Conservation (phyloP, 305 asterid genomes). For the Lippia alba region DNA sequence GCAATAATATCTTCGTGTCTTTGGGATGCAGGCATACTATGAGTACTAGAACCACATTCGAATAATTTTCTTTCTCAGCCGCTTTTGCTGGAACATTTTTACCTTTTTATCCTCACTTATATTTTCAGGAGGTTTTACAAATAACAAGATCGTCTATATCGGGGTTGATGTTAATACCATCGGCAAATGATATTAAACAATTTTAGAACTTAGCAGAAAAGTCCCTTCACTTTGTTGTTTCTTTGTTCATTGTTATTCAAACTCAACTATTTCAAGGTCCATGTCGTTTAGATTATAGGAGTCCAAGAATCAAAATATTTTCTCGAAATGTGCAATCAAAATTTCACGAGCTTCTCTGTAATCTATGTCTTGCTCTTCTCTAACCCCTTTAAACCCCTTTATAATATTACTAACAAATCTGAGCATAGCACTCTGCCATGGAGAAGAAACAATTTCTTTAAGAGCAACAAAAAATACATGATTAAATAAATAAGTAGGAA, state of each 20-base stretch:
- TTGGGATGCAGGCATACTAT: slow-evolving; percentile 64
- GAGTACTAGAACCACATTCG: slow-evolving; percentile 69
- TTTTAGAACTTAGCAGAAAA: slow-evolving; percentile 36
- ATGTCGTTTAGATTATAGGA: slow-evolving; percentile 49
- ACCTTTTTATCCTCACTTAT: slow-evolving; percentile 55
- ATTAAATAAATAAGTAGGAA: slow-evolving; percentile 35
- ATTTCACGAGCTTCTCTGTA: slow-evolving; percentile 57
- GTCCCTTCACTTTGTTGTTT: slow-evolving; percentile 13
- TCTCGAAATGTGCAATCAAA: slow-evolving; percentile 69
- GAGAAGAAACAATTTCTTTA: slow-evolving; percentile 29
- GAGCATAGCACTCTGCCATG: slow-evolving; percentile 55
- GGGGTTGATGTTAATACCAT: slow-evolving; percentile 54
- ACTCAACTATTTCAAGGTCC: slow-evolving; percentile 76
- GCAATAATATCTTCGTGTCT: slow-evolving; percentile 95
- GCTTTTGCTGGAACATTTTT: slow-evolving; percentile 51
- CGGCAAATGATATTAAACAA: slow-evolving; percentile 46
- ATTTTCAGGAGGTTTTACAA: slow-evolving; percentile 51
- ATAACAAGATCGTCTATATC: slow-evolving; percentile 63
- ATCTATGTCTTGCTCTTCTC: slow-evolving; percentile 50
- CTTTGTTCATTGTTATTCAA: slow-evolving; percentile 2
- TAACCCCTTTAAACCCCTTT: slow-evolving; percentile 80
- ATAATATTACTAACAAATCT: slow-evolving; percentile 76
- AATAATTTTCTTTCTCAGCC: slow-evolving; percentile 69
- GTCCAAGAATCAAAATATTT: slow-evolving; percentile 78
- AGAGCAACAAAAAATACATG: slow-evolving; percentile 30